A percentile compares a stretch with the other conserved stretches of the same genome.
These are phyloP conservation scores for Daldinia eschscholtzii DNA, from an alignment of 2,329 filamentous ascomycete species.

Conservation along the genomic window DNA sequence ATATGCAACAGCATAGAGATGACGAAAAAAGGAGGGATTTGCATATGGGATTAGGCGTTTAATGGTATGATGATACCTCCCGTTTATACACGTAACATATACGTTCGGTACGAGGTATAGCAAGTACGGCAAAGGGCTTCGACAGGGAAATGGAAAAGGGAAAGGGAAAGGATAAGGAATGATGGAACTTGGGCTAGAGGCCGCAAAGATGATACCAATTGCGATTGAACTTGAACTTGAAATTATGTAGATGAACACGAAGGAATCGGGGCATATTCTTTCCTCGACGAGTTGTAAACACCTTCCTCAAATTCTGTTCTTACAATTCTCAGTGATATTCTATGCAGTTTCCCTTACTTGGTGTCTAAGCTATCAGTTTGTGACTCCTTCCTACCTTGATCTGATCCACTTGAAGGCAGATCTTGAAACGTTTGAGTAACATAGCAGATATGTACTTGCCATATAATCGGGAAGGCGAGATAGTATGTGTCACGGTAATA, in stretches of 20 bases:
- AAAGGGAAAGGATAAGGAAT: slow-evolving; percentile 24
- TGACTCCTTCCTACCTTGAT: slow-evolving; percentile 11
- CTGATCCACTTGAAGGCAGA: not conserved
- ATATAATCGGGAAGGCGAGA: not conserved
- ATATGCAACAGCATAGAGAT: slow-evolving; percentile 7
- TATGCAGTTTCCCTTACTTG: not conserved
- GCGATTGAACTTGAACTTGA: not conserved
- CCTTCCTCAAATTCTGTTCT: not conserved
- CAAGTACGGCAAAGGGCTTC: slow-evolving; percentile 6
- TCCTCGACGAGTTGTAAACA: not conserved
- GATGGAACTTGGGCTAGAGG: slow-evolving; percentile 34
- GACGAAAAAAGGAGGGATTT: slow-evolving; percentile 16
- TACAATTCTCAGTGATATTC: not conserved
- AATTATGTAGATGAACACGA: slow-evolving; percentile 5
- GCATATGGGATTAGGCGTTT: slow-evolving; percentile 40
- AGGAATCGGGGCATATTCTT: not conserved
- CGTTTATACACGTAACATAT: slow-evolving; percentile 26
- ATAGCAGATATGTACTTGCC: not conserved
- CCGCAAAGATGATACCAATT: slow-evolving; percentile 35
- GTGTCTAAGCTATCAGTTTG: not conserved
- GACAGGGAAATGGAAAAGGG: slow-evolving; percentile 21
- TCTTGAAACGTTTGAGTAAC: slow-evolving; percentile 9
- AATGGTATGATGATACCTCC: slow-evolving; percentile 37
- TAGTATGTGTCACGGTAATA: not conserved
- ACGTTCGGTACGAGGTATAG: slow-evolving; percentile 11